These are phyloP conservation scores for Calonectria fujianensis DNA, from an alignment of 2,329 filamentous ascomycete genomes.

Conservation along the genomic window DNA sequence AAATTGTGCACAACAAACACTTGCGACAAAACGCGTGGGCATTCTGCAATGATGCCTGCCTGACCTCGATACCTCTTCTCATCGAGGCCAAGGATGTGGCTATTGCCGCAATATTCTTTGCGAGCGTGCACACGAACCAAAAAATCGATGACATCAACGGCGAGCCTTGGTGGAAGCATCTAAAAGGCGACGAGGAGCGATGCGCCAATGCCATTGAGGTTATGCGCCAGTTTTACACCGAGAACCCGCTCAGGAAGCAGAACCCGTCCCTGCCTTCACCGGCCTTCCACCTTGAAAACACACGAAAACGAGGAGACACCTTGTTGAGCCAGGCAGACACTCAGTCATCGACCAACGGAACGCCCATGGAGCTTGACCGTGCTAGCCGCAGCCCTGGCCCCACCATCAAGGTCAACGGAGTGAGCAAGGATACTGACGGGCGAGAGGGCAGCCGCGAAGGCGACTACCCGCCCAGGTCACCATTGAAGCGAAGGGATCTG, in stretches of 20 bases:
- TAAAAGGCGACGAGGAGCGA: conserved; percentile 82
- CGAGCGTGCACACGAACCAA: conserved; percentile 83
- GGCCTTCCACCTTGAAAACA: conserved; percentile 74
- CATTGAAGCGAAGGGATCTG: conserved; percentile 65
- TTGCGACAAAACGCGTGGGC: conserved; percentile 93
- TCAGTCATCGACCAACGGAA: conserved; percentile 69
- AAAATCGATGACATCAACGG: conserved; percentile 86
- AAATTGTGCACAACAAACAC: conserved; percentile 85
- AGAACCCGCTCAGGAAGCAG: conserved; percentile 77
- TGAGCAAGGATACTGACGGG: conserved; percentile 59
- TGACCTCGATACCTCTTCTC: conserved; percentile 89
- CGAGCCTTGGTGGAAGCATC: conserved; percentile 89
- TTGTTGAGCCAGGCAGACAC: conserved; percentile 64
- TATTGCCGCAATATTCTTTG: conserved; percentile 90
- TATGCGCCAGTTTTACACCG: conserved; percentile 81
- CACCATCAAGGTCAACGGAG: conserved; percentile 62
- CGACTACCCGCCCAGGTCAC: conserved; percentile 59
- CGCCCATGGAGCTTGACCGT: conserved; percentile 68
- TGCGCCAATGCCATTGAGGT: conserved; percentile 84
- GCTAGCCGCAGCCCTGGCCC: conserved; percentile 72
- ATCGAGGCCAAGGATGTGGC: conserved; percentile 88
- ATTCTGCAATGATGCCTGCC: conserved; percentile 92
- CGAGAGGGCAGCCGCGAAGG: conserved; percentile 54
- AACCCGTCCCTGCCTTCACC: conserved; percentile 73
- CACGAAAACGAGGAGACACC: conserved; percentile 69